These are phyloP conservation scores for Lentinula sp. DNA, from an alignment of 768 basidiomycete genomes.

Conservation along the genomic window DNA sequence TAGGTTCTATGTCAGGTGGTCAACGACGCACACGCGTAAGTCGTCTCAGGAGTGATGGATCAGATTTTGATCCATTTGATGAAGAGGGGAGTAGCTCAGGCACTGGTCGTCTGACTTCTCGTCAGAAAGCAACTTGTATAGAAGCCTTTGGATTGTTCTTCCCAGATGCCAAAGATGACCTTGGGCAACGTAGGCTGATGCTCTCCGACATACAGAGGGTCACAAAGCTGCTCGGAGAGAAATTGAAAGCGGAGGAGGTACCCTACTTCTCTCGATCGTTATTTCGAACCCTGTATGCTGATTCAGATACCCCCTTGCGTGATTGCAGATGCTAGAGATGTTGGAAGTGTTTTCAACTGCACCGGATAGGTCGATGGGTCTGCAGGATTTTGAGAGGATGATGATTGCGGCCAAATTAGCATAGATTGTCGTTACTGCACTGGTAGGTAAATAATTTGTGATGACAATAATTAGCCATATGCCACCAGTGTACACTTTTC, in stretches of 20 bases:
- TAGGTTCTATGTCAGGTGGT: background rate
- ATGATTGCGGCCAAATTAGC: constrained; percentile 59
- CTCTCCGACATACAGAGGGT: constrained; percentile 62
- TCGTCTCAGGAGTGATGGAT: background rate
- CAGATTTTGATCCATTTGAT: background rate
- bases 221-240: constrained; percentile 61
- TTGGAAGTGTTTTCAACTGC: constrained; percentile 67
- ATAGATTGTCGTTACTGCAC: constrained; percentile 12
- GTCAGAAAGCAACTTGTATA: constrained; percentile 49
- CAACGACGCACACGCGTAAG: background rate
- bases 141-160: constrained; percentile 73
- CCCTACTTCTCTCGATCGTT: background rate
- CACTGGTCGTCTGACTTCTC: constrained; percentile 29
- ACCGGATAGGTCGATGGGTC: constrained; percentile 59
- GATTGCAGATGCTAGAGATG: constrained; percentile 68
- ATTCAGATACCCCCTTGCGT: background rate
- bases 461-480: too few species aligned
- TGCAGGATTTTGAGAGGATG: constrained; percentile 71
- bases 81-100: background rate
- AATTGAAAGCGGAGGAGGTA: constrained; percentile 71
- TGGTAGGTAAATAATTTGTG: too few species aligned
- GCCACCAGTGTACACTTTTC: too few species aligned
- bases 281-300: background rate
- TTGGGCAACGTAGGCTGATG: constrained; percentile 50
- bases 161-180: constrained; percentile 41